phyloP scores from a whole-genome alignment of 2,329 filamentous ascomycete genomes.

The Arthroderma sp. region DNA sequence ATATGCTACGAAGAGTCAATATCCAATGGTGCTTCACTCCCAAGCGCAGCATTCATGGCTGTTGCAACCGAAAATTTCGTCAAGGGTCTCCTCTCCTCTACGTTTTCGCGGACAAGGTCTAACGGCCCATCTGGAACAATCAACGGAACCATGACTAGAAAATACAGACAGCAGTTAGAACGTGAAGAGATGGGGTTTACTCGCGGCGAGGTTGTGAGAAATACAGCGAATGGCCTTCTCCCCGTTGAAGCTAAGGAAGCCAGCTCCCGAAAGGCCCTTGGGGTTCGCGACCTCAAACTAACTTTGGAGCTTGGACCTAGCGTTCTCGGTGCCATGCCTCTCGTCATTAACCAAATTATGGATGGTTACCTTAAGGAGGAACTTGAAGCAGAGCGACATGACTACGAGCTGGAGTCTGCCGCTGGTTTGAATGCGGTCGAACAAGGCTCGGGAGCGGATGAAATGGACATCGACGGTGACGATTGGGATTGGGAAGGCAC shows the following conservation, averaged over 20 bases:
- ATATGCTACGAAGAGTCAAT: conserved; percentile 54
- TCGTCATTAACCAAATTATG: conserved; percentile 57
- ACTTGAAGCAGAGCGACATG: conserved; percentile 41
- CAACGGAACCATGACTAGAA: conserved; percentile 63
- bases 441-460: conserved; percentile 16
- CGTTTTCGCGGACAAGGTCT: conserved; percentile 41
- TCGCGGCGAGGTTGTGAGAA: conserved; percentile 60
- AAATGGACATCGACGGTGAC: conserved; percentile 29
- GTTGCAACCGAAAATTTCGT: conserved; percentile 50
- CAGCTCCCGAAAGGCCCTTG: conserved; percentile 55
- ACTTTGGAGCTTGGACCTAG: conserved; percentile 63
- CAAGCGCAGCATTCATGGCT: conserved; percentile 47
- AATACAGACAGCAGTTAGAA: conserved; percentile 61
- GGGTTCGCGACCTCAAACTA: conserved; percentile 65
- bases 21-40: conserved; percentile 37
- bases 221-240: conserved; percentile 58
- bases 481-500: conserved; percentile 29
- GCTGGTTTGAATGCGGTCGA: conserved; percentile 15
- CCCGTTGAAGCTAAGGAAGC: conserved; percentile 70
- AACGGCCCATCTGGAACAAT: conserved; percentile 51
- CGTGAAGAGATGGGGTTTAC: conserved; percentile 61
- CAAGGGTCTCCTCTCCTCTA: conserved; percentile 44
- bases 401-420: conserved; percentile 12
- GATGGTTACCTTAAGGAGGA: conserved; percentile 64
- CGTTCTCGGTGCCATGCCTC: conserved; percentile 63